phyloP scores from a whole-genome alignment of 148 eudicot genomes.

The Polygonum maritimum region DNA sequence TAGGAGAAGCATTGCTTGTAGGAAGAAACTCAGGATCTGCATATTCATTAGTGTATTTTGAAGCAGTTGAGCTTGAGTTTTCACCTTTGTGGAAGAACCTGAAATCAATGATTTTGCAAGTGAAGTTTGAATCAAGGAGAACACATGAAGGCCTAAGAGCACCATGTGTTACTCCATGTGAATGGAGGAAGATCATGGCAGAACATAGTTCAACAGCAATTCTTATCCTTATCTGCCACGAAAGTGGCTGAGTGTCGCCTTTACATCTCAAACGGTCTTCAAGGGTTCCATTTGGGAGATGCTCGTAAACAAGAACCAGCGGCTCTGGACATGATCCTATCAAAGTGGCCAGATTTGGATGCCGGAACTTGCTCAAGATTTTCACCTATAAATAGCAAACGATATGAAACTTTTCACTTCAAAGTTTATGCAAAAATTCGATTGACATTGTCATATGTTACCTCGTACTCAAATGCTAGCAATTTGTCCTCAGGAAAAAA shows the following conservation, averaged over 20 bases:
- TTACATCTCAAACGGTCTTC: conserved; percentile 64
- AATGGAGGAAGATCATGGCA: conserved; percentile 69
- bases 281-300: conserved; percentile 71
- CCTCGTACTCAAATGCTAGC: conserved; percentile 15
- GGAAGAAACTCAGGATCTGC: conserved; percentile 52
- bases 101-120: conserved; percentile 58
- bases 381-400: conserved; percentile 40
- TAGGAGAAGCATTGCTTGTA: conserved; percentile 47
- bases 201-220: conserved; percentile 81
- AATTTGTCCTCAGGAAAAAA: conserved; percentile 38
- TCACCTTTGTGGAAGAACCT: conserved; percentile 36
- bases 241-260: conserved; percentile 47
- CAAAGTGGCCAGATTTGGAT: conserved; percentile 61
- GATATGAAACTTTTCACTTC: neutral
- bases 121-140: conserved; percentile 50
- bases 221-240: conserved; percentile 74
- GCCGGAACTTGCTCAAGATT: conserved; percentile 65
- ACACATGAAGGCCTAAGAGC: conserved; percentile 55
- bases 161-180: conserved; percentile 50
- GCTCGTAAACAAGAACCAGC: conserved; percentile 54
- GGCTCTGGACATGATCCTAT: conserved; percentile 79
- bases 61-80: conserved; percentile 19
- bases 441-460: neutral
- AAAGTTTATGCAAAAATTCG: neutral
- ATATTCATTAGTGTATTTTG: conserved; percentile 25